phyloP scores from a whole-genome alignment of 2,329 filamentous ascomycete species.

The Paracoccidioides lutzii region DNA sequence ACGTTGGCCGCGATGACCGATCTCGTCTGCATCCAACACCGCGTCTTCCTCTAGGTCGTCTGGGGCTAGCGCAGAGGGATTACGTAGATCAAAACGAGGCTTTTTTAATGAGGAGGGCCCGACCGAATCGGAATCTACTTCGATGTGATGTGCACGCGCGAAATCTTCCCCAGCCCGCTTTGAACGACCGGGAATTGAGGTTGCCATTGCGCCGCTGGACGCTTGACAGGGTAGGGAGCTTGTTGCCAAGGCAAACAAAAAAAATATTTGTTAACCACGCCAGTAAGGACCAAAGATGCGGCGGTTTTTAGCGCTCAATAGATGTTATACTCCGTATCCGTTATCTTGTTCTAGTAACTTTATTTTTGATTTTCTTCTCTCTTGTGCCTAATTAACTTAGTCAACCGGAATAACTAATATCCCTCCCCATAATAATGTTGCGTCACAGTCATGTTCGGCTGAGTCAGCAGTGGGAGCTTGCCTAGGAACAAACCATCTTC shows the following conservation, averaged over 20 bases:
- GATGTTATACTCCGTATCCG: no score
- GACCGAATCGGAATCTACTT: slow-evolving; percentile 23
- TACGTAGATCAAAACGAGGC: slow-evolving; percentile 85
- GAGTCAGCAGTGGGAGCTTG: not conserved
- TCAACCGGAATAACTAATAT: not conserved
- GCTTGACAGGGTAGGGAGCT: not conserved
- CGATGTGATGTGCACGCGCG: slow-evolving; percentile 57
- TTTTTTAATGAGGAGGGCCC: slow-evolving; percentile 51
- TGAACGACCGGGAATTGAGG: slow-evolving; percentile 55
- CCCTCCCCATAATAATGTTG: not conserved
- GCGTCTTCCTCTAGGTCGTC: slow-evolving; percentile 58
- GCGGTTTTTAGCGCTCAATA: no score
- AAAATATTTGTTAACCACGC: no score
- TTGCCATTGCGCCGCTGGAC: slow-evolving; percentile 27
- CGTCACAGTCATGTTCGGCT: not conserved
- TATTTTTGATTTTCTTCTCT: no score
- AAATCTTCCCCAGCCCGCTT: slow-evolving; percentile 76
- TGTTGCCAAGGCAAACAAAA: not conserved
- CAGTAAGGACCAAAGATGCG: no score
- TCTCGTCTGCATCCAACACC: slow-evolving; percentile 81
- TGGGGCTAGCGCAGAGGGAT: slow-evolving; percentile 80
- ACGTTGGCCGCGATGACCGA: slow-evolving; percentile 56
- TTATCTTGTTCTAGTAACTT: no score
- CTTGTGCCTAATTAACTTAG: no score
- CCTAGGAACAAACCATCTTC: no score